These are phyloP conservation scores for Spathaspora passalidarum DNA, from an alignment of 805 yeast genomes.

Conservation along the genomic window DNA sequence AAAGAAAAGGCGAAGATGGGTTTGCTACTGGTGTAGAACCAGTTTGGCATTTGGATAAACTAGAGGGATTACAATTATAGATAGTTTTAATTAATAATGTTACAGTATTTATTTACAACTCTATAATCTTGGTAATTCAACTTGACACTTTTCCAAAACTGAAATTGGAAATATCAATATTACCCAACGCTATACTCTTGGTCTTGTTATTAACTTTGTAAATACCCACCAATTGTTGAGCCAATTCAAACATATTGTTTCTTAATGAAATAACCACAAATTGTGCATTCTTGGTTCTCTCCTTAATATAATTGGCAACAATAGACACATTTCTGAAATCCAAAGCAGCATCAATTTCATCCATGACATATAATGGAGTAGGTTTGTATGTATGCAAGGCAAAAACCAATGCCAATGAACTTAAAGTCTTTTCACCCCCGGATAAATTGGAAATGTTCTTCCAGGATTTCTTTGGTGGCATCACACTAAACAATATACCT, in stretches of 20 bases:
- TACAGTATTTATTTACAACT: background rate
- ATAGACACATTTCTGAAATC: conserved; percentile 96
- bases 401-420: conserved; percentile 92
- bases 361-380: conserved; percentile 97
- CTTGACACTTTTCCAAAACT: background rate
- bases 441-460: conserved; percentile 90
- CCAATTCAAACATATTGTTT: conserved; percentile 96
- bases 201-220: conserved; percentile 93
- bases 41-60: conserved; percentile 8
- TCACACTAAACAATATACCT: conserved; percentile 93
- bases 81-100: background rate
- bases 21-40: conserved; percentile 54
- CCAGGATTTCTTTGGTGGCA: conserved; percentile 99
- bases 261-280: conserved; percentile 92
- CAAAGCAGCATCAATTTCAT: conserved; percentile 97
- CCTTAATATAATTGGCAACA: conserved; percentile 95
- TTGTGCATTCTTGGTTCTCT: conserved; percentile 93
- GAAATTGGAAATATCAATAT: conserved; percentile 6
- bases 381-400: conserved; percentile 96
- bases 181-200: conserved; percentile 59
- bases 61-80: conserved; percentile 3
- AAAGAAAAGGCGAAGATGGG: conserved; percentile 63
- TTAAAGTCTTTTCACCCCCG: conserved; percentile 96
- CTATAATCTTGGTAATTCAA: background rate
- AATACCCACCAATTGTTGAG: conserved; percentile 91